These are phyloP conservation scores for Choanephora cucurbitarum DNA, from an alignment of 371 early-diverging fungal genomes.

Conservation along the genomic window DNA sequence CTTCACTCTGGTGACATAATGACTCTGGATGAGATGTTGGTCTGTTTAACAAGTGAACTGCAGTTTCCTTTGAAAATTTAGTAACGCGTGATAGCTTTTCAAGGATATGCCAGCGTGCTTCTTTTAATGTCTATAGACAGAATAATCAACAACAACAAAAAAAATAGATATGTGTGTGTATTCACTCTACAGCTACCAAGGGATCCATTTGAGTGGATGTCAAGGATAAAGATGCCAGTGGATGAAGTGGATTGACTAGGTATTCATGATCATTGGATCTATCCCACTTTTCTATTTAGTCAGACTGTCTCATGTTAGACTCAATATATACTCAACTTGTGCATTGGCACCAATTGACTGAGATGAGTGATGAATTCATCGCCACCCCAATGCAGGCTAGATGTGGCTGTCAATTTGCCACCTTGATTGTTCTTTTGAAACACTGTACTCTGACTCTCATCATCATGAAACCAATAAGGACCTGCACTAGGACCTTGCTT, in stretches of 20 bases:
- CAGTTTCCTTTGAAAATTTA: conserved; percentile 72
- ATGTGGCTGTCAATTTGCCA: conserved; percentile 28
- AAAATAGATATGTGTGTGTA: too few species aligned
- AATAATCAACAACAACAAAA: conserved; percentile 34
- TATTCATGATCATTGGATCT: neutral
- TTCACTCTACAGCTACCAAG: conserved; percentile 33
- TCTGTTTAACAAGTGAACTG: conserved; percentile 72
- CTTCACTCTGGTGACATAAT: conserved; percentile 34
- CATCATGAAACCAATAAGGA: conserved; percentile 54
- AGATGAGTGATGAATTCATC: conserved; percentile 48
- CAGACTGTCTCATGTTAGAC: neutral
- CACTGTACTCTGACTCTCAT: conserved; percentile 52
- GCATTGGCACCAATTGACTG: conserved; percentile 24
- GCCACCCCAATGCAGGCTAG: conserved; percentile 42
- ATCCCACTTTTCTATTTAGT: too few species aligned
- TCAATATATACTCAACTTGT: conserved; percentile 14
- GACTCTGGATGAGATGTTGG: conserved; percentile 71
- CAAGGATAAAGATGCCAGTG: conserved; percentile 21
- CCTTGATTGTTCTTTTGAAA: conserved; percentile 48
- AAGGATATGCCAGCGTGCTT: conserved; percentile 78
- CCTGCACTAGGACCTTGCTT: conserved; percentile 40
- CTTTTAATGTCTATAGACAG: conserved; percentile 59
- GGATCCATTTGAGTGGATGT: conserved; percentile 51
- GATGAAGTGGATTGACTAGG: neutral
- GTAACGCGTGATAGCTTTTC: conserved; percentile 87